A percentile compares a stretch with the other conserved stretches of the same genome.
These are phyloP conservation scores for Candida odintsovae DNA, from an alignment of 805 yeast species.

Conservation along the genomic window DNA sequence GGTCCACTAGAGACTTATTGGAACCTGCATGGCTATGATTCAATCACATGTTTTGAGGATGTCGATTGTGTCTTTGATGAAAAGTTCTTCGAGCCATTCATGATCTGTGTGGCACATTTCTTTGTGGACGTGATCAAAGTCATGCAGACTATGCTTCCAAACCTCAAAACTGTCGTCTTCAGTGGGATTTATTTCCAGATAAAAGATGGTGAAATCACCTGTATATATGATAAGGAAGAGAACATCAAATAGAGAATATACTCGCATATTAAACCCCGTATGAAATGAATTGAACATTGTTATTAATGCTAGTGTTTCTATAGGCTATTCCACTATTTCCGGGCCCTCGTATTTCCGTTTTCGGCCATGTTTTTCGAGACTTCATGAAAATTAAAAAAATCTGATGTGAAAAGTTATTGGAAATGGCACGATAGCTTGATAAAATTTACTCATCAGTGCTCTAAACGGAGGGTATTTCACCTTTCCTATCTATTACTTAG, in stretches of 20 bases:
- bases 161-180: neutral
- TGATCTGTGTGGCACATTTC: conserved; percentile 41
- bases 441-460: neutral
- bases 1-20: conserved; percentile 34
- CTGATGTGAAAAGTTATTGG: neutral
- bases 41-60: conserved; percentile 34
- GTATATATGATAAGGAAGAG: neutral
- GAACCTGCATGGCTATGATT: conserved; percentile 44
- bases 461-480: neutral
- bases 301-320: neutral
- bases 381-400: neutral
- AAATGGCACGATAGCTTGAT: neutral
- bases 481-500: neutral
- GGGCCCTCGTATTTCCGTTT: neutral
- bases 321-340: neutral
- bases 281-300: no score
- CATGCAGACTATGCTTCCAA: neutral
- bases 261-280: neutral
- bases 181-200: neutral
- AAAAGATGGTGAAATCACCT: neutral
- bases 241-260: neutral
- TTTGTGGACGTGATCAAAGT: conserved; percentile 14
- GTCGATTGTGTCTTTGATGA: conserved; percentile 39
- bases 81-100: conserved; percentile 35
- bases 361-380: neutral